phyloP scores from a whole-genome alignment of 163 green algal genomes.

The Chloromonas sp. region DNA sequence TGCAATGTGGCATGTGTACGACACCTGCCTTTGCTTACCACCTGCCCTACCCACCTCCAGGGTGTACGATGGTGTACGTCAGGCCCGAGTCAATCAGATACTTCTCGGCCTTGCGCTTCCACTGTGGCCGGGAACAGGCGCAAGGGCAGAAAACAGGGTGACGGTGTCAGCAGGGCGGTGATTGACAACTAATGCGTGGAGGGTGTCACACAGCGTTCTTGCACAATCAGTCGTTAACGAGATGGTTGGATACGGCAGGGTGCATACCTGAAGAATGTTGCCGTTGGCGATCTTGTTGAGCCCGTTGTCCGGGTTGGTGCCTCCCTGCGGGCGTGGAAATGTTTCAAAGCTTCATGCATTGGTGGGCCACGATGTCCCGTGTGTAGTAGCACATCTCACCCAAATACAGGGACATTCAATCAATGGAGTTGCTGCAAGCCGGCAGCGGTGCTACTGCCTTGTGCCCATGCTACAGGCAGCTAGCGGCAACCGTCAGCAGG shows the following conservation, averaged over 20 bases:
- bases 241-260: no score
- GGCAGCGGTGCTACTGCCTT: not conserved
- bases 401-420: not conserved
- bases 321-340: conserved; percentile 16
- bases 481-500: not conserved
- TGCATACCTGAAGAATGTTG: not conserved
- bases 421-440: not conserved
- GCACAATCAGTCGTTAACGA: no score
- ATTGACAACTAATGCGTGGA: no score
- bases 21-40: no score
- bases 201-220: no score
- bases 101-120: conserved; percentile 85
- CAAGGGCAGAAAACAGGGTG: not conserved
- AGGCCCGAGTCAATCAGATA: conserved; percentile 70
- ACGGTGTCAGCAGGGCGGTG: no score
- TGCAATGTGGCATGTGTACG: no score
- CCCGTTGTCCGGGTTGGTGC: conserved; percentile 39
- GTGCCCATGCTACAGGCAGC: not conserved
- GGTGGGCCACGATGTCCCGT: no score
- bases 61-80: conserved; percentile 82
- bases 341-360: no score
- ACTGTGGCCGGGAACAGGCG: conserved; percentile 43
- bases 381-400: no score
- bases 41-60: conserved; percentile 41
- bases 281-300: not conserved